A percentile compares a stretch with the other conserved stretches of the same genome.
These are phyloP conservation scores for Aspergillus cavernicola DNA, from an alignment of 495 filamentous ascomycete genomes.

Conservation along the genomic window DNA sequence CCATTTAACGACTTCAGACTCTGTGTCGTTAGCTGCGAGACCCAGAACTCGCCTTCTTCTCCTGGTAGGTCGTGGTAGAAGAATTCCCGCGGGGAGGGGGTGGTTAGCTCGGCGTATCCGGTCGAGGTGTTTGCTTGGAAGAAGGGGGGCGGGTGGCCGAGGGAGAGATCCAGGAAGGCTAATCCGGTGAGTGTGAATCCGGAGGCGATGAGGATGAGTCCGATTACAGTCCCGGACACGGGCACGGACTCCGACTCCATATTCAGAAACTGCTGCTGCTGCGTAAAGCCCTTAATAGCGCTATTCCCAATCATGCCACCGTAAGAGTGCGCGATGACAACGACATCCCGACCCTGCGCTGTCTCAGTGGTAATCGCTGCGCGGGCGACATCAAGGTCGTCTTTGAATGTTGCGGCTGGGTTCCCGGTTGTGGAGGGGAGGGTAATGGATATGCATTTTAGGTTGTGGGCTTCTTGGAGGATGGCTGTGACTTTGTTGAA, in stretches of 20 bases:
- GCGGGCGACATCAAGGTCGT: slow-evolving; percentile 32
- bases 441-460: slow-evolving; percentile 25
- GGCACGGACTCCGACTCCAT: background rate
- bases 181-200: slow-evolving; percentile 24
- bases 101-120: slow-evolving; percentile 24
- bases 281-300: slow-evolving; percentile 42
- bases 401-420: slow-evolving; percentile 34
- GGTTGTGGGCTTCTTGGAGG: slow-evolving; percentile 26
- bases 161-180: slow-evolving; percentile 30
- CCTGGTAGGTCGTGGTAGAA: slow-evolving; percentile 34
- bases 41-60: slow-evolving; percentile 20
- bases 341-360: slow-evolving; percentile 33
- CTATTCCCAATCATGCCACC: slow-evolving; percentile 47
- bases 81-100: slow-evolving; percentile 20
- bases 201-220: slow-evolving; percentile 40
- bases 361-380: slow-evolving; percentile 34
- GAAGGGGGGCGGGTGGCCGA: slow-evolving; percentile 23
- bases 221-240: slow-evolving; percentile 42
- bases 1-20: slow-evolving; percentile 32
- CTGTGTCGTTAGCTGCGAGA: slow-evolving; percentile 27
- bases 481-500: slow-evolving; percentile 36
- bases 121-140: slow-evolving; percentile 24
- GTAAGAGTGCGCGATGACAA: slow-evolving; percentile 51
- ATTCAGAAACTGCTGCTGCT: slow-evolving; percentile 8
- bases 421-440: slow-evolving; percentile 38